Percentiles rank a stretch among this genome's conserved stretches.
Conservation (phyloP, 1,284 basidiomycete genomes). For the Termitomyces sp. region DNA sequence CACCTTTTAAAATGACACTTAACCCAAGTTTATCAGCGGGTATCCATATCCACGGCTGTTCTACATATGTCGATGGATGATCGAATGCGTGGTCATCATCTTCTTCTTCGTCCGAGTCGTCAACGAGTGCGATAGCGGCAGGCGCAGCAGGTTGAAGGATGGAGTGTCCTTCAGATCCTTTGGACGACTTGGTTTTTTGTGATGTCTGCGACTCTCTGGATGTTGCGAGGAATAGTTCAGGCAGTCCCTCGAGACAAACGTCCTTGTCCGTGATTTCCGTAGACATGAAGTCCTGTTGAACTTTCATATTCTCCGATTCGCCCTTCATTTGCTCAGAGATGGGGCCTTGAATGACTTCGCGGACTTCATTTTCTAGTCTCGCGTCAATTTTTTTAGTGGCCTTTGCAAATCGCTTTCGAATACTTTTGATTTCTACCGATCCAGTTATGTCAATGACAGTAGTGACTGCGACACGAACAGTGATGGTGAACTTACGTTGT, state of each 20-base stretch:
- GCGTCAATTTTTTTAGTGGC: background rate
- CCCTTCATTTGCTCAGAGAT: background rate
- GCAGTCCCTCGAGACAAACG: background rate
- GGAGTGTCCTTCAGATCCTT: background rate
- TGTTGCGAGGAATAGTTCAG: background rate
- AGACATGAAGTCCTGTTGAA: background rate
- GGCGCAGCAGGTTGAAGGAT: background rate
- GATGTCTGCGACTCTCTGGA: background rate
- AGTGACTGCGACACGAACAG: background rate
- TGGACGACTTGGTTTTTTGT: background rate
- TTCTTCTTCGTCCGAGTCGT: conserved; percentile 24
- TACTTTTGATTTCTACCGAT: background rate
- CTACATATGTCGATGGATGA: conserved; percentile 57
- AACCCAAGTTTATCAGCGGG: conserved; percentile 57
- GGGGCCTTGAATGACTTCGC: background rate
- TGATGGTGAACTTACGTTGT: background rate
- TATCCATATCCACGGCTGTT: conserved; percentile 63
- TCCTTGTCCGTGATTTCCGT: background rate
- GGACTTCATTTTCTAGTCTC: background rate
- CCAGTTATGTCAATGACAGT: background rate
- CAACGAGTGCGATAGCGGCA: conserved; percentile 9
- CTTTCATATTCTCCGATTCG: background rate
- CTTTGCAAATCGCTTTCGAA: background rate
- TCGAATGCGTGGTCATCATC: conserved; percentile 46
- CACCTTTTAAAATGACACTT: conserved; percentile 44